Percentiles rank a stretch among this genome's conserved stretches.
phyloP scores from a whole-genome alignment of 1,284 basidiomycete species.

The Caloboletus firmus region DNA sequence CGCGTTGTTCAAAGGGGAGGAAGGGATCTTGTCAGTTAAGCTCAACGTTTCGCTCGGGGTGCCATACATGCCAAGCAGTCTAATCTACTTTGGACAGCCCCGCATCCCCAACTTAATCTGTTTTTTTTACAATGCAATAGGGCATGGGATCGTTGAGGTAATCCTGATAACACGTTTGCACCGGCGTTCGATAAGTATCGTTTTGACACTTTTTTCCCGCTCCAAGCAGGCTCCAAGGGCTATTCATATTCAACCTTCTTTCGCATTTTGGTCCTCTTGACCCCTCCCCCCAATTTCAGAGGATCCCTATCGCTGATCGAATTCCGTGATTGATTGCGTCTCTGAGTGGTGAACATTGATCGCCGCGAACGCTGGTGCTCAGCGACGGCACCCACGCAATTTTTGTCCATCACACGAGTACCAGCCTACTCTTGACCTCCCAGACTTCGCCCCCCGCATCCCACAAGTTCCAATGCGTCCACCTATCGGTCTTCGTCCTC shows the following conservation, averaged over 20 bases:
- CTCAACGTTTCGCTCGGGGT: conserved; percentile 7
- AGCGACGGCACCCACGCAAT: neutral
- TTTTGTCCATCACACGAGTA: neutral
- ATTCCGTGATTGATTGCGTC: neutral
- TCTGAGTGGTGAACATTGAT: neutral
- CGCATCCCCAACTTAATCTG: conserved; percentile 13
- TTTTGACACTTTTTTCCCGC: conserved; percentile 14
- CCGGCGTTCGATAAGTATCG: conserved; percentile 4
- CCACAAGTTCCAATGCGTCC: conserved; percentile 5
- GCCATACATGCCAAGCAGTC: conserved; percentile 3
- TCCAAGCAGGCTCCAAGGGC: no score
- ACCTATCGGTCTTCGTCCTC: neutral
- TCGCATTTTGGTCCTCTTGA: neutral
- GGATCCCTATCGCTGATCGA: neutral
- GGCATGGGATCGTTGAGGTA: conserved; percentile 17
- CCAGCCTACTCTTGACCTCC: neutral
- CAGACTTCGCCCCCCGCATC: neutral
- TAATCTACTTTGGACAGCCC: neutral
- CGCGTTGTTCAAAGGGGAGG: neutral
- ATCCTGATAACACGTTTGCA: conserved; percentile 13
- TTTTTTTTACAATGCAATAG: neutral
- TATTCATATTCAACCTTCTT: conserved; percentile 6
- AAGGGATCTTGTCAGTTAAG: conserved; percentile 8
- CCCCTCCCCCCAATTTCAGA: neutral
- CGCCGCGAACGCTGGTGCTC: neutral